phyloP scores from a whole-genome alignment of 108 stramenopile genomes.

The Epithemia pelagica region DNA sequence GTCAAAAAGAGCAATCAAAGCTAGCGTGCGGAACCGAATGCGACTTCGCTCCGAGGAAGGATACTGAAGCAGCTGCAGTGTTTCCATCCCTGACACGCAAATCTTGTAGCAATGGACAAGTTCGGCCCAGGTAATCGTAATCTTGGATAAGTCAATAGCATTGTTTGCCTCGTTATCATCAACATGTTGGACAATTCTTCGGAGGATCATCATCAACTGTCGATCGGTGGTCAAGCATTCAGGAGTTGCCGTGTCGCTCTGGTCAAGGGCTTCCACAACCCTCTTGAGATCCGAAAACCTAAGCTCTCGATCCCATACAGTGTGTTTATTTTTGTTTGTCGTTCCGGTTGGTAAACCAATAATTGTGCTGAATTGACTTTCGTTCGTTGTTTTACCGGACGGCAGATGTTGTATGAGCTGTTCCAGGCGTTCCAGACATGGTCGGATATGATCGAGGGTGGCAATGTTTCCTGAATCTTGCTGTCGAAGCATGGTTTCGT shows the following conservation, averaged over 20 bases:
- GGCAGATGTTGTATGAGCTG: neutral
- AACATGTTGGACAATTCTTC: constrained; percentile 10
- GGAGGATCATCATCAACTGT: constrained; percentile 42
- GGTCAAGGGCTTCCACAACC: constrained; percentile 20
- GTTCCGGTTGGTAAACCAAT: neutral
- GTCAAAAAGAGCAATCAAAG: constrained; percentile 29
- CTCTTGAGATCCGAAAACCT: constrained; percentile 20
- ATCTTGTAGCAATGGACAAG: constrained; percentile 56
- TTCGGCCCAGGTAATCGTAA: constrained; percentile 44
- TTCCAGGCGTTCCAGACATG: constrained; percentile 31
- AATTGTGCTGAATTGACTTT: neutral
- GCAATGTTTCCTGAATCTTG: constrained; percentile 52
- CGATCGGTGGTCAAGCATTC: constrained; percentile 33
- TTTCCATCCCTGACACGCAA: constrained; percentile 58
- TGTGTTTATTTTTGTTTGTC: neutral
- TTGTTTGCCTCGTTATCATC: constrained; percentile 2
- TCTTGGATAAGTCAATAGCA: neutral
- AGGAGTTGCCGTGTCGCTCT: constrained; percentile 2
- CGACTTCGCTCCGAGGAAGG: constrained; percentile 13
- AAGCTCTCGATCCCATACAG: neutral
- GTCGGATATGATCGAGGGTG: constrained; percentile 35
- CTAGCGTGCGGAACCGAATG: constrained; percentile 28
- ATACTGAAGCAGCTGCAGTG: constrained; percentile 32
- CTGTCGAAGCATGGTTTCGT: constrained; percentile 62
- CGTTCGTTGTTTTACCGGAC: neutral